Base-by-base conservation (phyloP, 148 eudicot genomes). In the Silene latifolia region DNA sequence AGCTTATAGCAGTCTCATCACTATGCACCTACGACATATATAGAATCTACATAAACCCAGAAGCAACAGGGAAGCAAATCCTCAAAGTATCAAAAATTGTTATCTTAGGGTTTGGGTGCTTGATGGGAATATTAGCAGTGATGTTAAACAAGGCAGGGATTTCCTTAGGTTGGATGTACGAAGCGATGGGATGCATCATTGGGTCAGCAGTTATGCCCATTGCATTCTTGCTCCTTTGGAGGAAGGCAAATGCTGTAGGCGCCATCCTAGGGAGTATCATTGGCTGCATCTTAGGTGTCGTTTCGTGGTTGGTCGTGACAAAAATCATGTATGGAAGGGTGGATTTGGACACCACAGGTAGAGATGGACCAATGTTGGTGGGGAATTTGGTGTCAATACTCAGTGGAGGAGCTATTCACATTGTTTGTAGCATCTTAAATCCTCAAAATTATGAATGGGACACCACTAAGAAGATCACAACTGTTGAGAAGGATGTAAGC, bases 171-270 rank as follows among this genome's bases (percentile, higher is more conserved):
- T 95, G 98, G 98, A 92, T 95, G 97, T 95, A 95, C 81, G 82
- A 92, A 63, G 97, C 98, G 69, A 92, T 83, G 97, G 98, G 98
- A 61, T 92, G 92, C 27, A 73, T 95, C 72, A 86, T 95, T 2
- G 98, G 98, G 3, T 95, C 98, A 13, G 98, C 98, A 5, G 98
- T 95, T 67, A 72, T 95, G 69, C 98, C 98, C 64, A 92, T 95
- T 44, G 98, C 96, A 23, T 95, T 95, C 76, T 81, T 92, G 87
- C 97, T 95, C 59, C 87, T 95, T 7, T 95, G 97, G 98, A 76
- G 87, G 63, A 95, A 95, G 81, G 98, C 98, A 0, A 95, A 95
- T 62, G 86, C 93, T 8, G 18, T 80, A 5, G 98, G 98, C 0
- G 97, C 98, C 68, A 85, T 95, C 53, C 79, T 87, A 0, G 98